Base-by-base conservation (phyloP, 768 basidiomycete species). In the Polyporus arcularius region DNA sequence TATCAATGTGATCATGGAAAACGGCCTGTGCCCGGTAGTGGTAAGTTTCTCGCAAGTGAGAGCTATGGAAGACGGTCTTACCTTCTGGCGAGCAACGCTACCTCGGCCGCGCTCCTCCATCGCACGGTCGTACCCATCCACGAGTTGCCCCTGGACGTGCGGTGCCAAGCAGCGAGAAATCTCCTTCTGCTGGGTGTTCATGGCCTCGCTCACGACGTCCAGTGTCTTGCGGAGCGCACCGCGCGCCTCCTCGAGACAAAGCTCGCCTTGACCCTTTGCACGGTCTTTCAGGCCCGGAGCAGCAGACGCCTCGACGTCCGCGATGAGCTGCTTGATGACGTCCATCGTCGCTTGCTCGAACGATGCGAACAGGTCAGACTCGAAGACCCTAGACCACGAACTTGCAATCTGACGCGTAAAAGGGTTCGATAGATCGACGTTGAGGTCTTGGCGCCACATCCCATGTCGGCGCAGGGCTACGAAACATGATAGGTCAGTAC, bases 1-100 rank as follows among this genome's bases (percentile, higher is more conserved):
- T 26, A 26, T 71, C 62, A 32, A 88, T 67, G 61, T 74, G 82
- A 31, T 72, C 58, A 40, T 75, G 81, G 77, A 87, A 83, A n/a
- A 76, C 71, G 1, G 73, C 72, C 84, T 86, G 60, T 1, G n/a
- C 31, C 1, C 7, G 11, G 35, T 7, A 6, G 38, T 11, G 4
- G 30, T 50, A 2, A 53, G 18, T 11, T 21, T 16, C 11, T 2
- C 7, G n/a, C 26, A 15, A 21, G 46, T 15, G 30, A 15, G 9
- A 15, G 30, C 47, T 5, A 15, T 41, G 30, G 32, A 14, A 16
- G 21, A 40, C 61, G 15, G 14, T 9, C 55, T 15, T 57, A 83
- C 84, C 78, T 85, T 87, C 72, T 86, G 86, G 11, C 85, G 76
- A 4, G 80, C 81, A 4, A 87, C 84, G 58, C 82, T 83, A 10